These are phyloP conservation scores for Candida oleophila DNA, from an alignment of 805 yeast species.

Conservation along the genomic window DNA sequence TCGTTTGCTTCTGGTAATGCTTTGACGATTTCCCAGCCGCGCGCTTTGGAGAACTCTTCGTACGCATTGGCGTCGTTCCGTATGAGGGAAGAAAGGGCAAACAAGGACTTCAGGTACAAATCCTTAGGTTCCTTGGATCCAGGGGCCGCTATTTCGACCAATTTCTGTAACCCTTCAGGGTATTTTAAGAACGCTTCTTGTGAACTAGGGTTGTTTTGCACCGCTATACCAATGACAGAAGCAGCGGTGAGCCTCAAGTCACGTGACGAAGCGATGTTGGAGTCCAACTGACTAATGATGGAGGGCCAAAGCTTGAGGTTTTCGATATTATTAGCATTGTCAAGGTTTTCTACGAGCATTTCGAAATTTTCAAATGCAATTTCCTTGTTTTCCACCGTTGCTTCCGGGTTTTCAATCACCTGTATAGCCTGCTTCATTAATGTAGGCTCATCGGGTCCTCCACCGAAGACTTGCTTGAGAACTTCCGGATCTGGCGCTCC, in stretches of 20 bases:
- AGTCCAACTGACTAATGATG: conserved; percentile 53
- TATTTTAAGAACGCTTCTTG: conserved; percentile 66
- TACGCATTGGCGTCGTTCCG: conserved; percentile 66
- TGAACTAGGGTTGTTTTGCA: conserved; percentile 80
- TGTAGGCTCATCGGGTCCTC: conserved; percentile 84
- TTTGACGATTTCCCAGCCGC: conserved; percentile 64
- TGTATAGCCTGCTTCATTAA: conserved; percentile 77
- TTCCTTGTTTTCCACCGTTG: conserved; percentile 60
- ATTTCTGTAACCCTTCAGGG: conserved; percentile 41
- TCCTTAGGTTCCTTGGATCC: conserved; percentile 13
- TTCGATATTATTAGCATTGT: conserved; percentile 91
- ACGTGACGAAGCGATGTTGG: conserved; percentile 31
- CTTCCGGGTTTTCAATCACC: conserved; percentile 57
- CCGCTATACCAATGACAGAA: conserved; percentile 84
- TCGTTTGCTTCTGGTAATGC: conserved; percentile 10
- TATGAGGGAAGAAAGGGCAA: conserved; percentile 72
- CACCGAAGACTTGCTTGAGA: conserved; percentile 72
- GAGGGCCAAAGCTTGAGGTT: conserved; percentile 79
- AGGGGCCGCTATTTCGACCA: conserved; percentile 42
- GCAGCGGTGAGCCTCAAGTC: conserved; percentile 58
- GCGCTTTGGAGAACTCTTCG: conserved; percentile 47
- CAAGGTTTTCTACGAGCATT: conserved; percentile 88
- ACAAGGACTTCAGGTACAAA: conserved; percentile 63
- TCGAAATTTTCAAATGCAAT: conserved; percentile 88
- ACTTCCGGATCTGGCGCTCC: conserved; percentile 80